phyloP scores from a whole-genome alignment of 305 asterid species.

The Lippia alba region DNA sequence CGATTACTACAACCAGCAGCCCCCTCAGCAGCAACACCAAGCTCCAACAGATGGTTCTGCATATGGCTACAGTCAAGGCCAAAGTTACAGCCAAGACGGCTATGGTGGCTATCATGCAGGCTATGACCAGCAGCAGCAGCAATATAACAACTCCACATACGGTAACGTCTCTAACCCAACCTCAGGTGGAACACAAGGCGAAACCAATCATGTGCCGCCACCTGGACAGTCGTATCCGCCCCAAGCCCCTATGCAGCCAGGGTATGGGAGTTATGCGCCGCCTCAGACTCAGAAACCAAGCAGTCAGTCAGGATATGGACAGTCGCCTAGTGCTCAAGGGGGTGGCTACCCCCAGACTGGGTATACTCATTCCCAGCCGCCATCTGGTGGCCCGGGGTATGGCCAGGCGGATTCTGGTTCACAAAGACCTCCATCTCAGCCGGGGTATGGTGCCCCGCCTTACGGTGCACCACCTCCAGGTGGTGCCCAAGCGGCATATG shows the following conservation, averaged over 20 bases:
- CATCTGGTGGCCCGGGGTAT: conserved; percentile 39
- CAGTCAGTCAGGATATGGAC: conserved; percentile 50
- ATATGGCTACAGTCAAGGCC: conserved; percentile 77
- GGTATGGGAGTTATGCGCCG: conserved; percentile 44
- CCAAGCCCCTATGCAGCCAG: conserved; percentile 60
- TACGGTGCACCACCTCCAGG: conserved; percentile 38
- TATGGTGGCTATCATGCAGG: conserved; percentile 67
- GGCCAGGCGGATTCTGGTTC: conserved; percentile 44
- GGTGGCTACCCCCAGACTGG: conserved; percentile 45
- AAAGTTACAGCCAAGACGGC: conserved; percentile 68
- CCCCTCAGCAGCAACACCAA: conserved; percentile 69
- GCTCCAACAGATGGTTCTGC: conserved; percentile 55
- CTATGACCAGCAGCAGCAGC: conserved; percentile 84
- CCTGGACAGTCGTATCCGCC: conserved; percentile 54
- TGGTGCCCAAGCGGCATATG: conserved; percentile 43
- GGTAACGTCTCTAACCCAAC: conserved; percentile 59
- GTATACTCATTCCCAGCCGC: conserved; percentile 40
- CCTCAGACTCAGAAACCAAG: conserved; percentile 54
- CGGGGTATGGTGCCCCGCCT: conserved; percentile 50
- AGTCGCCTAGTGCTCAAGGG: conserved; percentile 50
- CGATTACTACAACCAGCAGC: conserved; percentile 78
- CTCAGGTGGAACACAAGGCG: conserved; percentile 57
- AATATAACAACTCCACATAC: conserved; percentile 64
- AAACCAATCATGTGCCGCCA: conserved; percentile 61
- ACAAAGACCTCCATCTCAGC: conserved; percentile 54